Evolutionary conservation across 1,139 yeast species (phyloP).

Genomic region (Casaregolazyma suthepensis): DNA sequence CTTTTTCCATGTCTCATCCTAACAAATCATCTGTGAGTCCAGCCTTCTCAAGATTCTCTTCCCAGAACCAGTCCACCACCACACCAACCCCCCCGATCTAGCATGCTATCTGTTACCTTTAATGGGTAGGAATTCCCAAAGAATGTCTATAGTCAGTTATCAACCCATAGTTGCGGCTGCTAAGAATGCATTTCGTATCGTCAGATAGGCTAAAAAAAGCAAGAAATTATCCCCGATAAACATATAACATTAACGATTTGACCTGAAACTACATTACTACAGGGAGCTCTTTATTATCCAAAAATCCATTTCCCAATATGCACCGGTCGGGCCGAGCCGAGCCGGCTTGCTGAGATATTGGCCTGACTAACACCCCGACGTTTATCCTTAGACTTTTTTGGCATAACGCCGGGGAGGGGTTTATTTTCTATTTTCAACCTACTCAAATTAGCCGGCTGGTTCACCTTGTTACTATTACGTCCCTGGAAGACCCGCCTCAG

Average conservation of each 20-base stretch:
- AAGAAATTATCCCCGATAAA: background rate
- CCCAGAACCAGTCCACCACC: background rate
- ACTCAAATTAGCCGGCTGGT: background rate
- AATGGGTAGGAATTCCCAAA: background rate
- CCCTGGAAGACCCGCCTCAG: background rate
- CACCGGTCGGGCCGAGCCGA: slow-evolving; percentile 5
- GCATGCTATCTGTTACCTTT: background rate
- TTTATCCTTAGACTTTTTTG: background rate
- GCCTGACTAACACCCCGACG: background rate
- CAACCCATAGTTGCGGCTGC: background rate
- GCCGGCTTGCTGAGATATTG: background rate
- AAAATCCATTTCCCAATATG: background rate
- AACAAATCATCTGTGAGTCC: background rate
- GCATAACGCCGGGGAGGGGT: background rate
- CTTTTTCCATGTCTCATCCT: background rate
- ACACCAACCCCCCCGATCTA: background rate
- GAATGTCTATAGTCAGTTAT: background rate
- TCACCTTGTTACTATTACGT: background rate
- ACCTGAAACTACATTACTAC: background rate
- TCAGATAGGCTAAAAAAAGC: background rate
- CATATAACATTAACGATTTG: no score
- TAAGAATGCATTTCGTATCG: background rate
- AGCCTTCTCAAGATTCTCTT: background rate
- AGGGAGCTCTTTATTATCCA: background rate
- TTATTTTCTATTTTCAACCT: background rate